Percentiles rank a stretch among this genome's conserved stretches.
These are phyloP conservation scores for Juglanconis sp. DNA, from an alignment of 2,329 filamentous ascomycete species.

Conservation along the genomic window DNA sequence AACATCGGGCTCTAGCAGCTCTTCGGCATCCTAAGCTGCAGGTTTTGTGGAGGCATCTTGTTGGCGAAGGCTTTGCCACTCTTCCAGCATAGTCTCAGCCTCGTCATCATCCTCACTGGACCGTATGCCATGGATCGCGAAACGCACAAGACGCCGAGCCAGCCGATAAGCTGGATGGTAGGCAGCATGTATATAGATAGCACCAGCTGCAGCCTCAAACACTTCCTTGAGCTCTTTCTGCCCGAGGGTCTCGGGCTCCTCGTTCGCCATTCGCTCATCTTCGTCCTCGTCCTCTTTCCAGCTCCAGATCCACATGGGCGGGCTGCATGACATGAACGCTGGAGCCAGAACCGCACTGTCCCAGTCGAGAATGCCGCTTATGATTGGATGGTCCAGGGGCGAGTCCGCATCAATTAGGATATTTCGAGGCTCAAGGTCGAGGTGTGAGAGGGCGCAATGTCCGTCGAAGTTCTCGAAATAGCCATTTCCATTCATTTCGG, in stretches of 20 bases:
- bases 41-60: too few relatives aligned
- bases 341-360: slow-evolving; percentile 30
- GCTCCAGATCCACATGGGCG: slow-evolving; percentile 31
- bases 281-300: slow-evolving; percentile 22
- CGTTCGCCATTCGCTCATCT: slow-evolving; percentile 12
- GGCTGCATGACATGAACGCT: slow-evolving; percentile 27
- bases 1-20: too few relatives aligned
- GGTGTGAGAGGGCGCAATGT: slow-evolving; percentile 19
- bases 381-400: slow-evolving; percentile 3
- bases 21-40: too few relatives aligned
- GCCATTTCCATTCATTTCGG: background rate
- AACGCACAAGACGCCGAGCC: slow-evolving; percentile 16
- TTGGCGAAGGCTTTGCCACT: background rate
- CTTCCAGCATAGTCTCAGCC: background rate
- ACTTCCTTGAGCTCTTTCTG: slow-evolving; percentile 23
- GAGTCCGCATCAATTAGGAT: slow-evolving; percentile 24
- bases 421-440: slow-evolving; percentile 27
- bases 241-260: slow-evolving; percentile 15
- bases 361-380: slow-evolving; percentile 29
- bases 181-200: slow-evolving; percentile 23
- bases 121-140: slow-evolving; percentile 2
- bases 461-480: background rate
- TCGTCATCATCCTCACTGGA: background rate
- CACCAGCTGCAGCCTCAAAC: slow-evolving; percentile 27
- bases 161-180: slow-evolving; percentile 25